Evolutionary conservation across 306 rosid genomes (phyloP).

Genomic region (Vachellia pachyceras): DNA sequence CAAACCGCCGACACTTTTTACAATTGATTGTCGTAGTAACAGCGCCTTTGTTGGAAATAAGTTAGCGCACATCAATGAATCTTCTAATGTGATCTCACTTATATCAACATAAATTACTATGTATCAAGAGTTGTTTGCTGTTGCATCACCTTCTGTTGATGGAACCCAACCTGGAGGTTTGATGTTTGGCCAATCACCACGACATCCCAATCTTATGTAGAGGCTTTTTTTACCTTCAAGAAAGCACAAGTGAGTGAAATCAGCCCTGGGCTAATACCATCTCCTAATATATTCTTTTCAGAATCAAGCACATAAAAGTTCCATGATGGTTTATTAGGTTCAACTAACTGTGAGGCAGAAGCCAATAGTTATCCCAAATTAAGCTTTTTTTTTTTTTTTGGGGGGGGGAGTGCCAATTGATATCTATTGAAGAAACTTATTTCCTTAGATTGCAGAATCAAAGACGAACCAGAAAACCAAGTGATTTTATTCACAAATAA

Average conservation of each 20-base stretch:
- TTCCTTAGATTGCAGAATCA: not conserved
- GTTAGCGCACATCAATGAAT: not conserved
- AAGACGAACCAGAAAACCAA: not conserved
- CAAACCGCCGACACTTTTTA: not conserved
- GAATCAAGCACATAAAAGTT: not conserved
- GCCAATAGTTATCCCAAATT: not conserved
- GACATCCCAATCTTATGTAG: slow-evolving; percentile 89
- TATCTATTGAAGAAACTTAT: not conserved
- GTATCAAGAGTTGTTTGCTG: slow-evolving; percentile 27
- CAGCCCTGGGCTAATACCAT: not conserved
- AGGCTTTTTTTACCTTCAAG: slow-evolving; percentile 80
- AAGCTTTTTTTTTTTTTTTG: no score
- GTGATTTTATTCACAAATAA: not conserved
- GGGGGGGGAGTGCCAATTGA: not conserved
- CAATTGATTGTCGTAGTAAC: not conserved
- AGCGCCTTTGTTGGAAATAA: slow-evolving; percentile 20
- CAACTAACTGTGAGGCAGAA: not conserved
- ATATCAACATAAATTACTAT: slow-evolving; percentile 22
- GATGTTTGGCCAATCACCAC: slow-evolving; percentile 97
- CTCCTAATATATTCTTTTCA: not conserved
- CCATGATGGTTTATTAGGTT: no score
- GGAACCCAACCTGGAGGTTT: slow-evolving; percentile 99
- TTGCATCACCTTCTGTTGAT: slow-evolving; percentile 48
- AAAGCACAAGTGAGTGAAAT: slow-evolving; percentile 18
- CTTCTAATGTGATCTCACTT: not conserved